Percentiles rank a stretch among this genome's conserved stretches.
phyloP scores from a whole-genome alignment of 768 basidiomycete species.

The Pleurotus cornucopiae region DNA sequence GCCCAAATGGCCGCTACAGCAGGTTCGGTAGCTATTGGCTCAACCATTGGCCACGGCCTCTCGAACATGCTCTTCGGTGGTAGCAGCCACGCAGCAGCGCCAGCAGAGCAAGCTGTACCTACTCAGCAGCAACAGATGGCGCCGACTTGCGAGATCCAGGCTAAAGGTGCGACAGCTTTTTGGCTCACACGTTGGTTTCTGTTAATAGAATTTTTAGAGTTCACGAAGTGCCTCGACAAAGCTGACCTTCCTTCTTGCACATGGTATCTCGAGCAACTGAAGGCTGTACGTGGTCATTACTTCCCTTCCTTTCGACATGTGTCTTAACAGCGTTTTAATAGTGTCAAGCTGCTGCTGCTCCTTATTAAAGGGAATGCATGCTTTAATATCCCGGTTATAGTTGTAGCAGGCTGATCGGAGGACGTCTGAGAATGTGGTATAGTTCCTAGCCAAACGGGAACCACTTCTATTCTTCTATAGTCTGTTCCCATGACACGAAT shows the following conservation, averaged over 20 bases:
- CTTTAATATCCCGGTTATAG: no score
- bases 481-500: no score
- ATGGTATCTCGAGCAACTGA: constrained; percentile 86
- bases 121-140: constrained; percentile 44
- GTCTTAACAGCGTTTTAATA: constrained; percentile 20
- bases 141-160: constrained; percentile 69
- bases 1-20: constrained; percentile 88
- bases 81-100: constrained; percentile 37
- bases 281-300: constrained; percentile 56
- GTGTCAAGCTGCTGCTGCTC: constrained; percentile 76
- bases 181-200: neutral
- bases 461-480: no score
- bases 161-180: constrained; percentile 53
- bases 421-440: no score
- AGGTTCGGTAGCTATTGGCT: constrained; percentile 85
- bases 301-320: neutral
- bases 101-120: constrained; percentile 47
- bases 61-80: constrained; percentile 89
- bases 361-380: constrained; percentile 30
- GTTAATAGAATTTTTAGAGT: constrained; percentile 43
- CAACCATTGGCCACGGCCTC: constrained; percentile 86
- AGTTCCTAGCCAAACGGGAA: no score
- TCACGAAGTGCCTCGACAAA: constrained; percentile 81
- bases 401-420: no score
- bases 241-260: constrained; percentile 75